Percentiles rank a stretch among this genome's conserved stretches.
These are phyloP conservation scores for Lycium barbarum DNA, from an alignment of 257 asterid species.

Conservation along the genomic window DNA sequence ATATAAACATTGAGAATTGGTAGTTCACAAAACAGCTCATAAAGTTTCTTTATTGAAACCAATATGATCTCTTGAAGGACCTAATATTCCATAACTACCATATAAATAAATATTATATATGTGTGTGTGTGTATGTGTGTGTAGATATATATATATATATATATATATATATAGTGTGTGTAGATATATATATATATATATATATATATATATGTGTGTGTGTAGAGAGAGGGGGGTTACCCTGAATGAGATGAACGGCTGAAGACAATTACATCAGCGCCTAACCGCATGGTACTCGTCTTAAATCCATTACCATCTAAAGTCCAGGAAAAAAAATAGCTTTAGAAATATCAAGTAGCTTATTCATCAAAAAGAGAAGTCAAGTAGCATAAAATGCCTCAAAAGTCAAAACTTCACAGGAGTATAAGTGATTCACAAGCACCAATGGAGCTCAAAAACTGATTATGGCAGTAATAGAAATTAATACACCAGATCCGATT, in stretches of 20 bases:
- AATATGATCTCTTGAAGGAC: constrained; percentile 17
- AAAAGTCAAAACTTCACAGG: constrained; percentile 21
- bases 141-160: too few relatives aligned
- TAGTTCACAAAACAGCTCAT: neutral
- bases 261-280: constrained; percentile 90
- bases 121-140: too few relatives aligned
- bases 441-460: neutral
- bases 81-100: neutral
- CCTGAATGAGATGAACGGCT: constrained; percentile 77
- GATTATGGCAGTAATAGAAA: constrained; percentile 23
- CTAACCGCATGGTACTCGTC: constrained; percentile 97
- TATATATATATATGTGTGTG: neutral
- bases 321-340: neutral
- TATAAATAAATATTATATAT: too few relatives aligned
- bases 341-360: constrained; percentile 24
- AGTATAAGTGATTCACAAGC: neutral
- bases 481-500: constrained; percentile 8
- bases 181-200: neutral
- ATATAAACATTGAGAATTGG: constrained; percentile 17
- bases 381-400: constrained; percentile 18
- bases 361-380: constrained; percentile 20
- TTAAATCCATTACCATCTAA: constrained; percentile 97
- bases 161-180: too few relatives aligned
- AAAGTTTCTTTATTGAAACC: constrained; percentile 8
- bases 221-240: constrained; percentile 49